These are phyloP conservation scores for Esteya vermicola DNA, from an alignment of 2,329 filamentous ascomycete species.

Conservation along the genomic window DNA sequence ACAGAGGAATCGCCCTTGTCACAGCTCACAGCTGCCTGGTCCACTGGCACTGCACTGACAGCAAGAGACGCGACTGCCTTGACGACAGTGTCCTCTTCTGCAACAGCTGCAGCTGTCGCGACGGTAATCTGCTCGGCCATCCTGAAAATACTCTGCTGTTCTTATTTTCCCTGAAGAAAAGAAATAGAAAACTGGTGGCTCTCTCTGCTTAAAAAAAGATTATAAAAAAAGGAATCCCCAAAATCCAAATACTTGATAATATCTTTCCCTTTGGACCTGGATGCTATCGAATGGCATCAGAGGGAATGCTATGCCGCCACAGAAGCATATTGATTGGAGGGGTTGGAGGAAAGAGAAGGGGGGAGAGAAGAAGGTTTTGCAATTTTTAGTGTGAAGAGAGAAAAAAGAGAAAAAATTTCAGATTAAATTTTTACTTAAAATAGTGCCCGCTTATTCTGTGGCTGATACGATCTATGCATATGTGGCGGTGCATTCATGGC, in stretches of 20 bases:
- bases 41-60: constrained; percentile 4
- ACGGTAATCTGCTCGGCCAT: constrained; percentile 6
- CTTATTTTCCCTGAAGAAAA: neutral
- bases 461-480: neutral
- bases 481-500: neutral
- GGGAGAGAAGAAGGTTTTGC: neutral
- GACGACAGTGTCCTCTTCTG: constrained; percentile 4
- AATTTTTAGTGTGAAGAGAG: too few species aligned
- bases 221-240: too few species aligned
- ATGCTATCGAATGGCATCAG: constrained; percentile 9
- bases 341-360: constrained; percentile 1
- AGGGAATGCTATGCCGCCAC: constrained; percentile 5
- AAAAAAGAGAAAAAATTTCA: neutral
- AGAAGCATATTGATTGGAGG: constrained; percentile 9
- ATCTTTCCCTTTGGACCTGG: neutral
- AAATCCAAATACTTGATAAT: neutral
- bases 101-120: neutral
- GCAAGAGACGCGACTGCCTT: constrained; percentile 7
- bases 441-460: too few species aligned
- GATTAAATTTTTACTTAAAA: too few species aligned
- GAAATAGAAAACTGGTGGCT: neutral
- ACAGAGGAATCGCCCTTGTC: too few species aligned
- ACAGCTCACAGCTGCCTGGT: too few species aligned
- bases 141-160: neutral
- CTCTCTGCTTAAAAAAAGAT: neutral